Conservation (phyloP, 2,329 filamentous ascomycete species). For the Neurospora sp. region DNA sequence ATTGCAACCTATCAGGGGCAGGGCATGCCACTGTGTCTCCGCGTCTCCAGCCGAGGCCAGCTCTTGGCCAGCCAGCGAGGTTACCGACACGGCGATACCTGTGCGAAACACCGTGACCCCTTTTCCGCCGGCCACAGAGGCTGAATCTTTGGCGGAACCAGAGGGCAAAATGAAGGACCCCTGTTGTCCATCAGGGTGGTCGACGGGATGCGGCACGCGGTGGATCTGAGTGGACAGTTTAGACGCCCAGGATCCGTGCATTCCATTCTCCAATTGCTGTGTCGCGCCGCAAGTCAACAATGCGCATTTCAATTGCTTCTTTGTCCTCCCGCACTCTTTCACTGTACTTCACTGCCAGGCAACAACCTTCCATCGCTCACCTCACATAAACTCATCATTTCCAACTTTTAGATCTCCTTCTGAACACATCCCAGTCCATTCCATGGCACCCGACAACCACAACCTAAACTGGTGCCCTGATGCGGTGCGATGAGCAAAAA, state of each 20-base stretch:
- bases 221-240: background rate
- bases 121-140: background rate
- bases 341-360: background rate
- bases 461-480: background rate
- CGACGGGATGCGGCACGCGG: background rate
- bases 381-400: background rate
- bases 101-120: background rate
- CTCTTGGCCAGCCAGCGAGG: background rate
- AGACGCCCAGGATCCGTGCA: background rate
- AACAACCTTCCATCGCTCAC: background rate
- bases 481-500: slow-evolving; percentile 9
- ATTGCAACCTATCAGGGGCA: background rate
- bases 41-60: background rate
- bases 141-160: slow-evolving; percentile 11
- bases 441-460: background rate
- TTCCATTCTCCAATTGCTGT: background rate
- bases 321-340: background rate
- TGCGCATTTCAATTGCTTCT: background rate
- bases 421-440: background rate
- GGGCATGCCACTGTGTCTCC: background rate
- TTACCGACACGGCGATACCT: background rate
- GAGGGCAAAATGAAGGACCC: slow-evolving; percentile 7
- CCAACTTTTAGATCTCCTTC: background rate
- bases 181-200: background rate
- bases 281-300: background rate